Percentiles rank a stretch among this genome's conserved stretches.
Conservation (phyloP, 164 flowering plant species). For the Macadamia tetraphylla region DNA sequence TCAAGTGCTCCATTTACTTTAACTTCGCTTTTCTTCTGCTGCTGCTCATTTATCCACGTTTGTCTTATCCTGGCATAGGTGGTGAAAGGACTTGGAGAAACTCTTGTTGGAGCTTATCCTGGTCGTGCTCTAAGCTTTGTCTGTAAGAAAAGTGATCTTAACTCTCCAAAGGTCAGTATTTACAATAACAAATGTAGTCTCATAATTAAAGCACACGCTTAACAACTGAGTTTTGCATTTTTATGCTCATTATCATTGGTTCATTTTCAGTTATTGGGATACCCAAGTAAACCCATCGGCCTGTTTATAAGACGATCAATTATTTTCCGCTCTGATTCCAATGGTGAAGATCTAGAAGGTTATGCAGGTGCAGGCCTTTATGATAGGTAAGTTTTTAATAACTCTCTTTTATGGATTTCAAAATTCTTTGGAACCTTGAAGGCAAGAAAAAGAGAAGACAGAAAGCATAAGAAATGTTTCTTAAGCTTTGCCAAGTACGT, state of each 20-base stretch:
- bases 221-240: neutral
- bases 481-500: neutral
- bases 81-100: slow-evolving; percentile 97
- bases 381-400: slow-evolving; percentile 55
- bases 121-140: slow-evolving; percentile 94
- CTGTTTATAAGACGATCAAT: slow-evolving; percentile 83
- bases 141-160: slow-evolving; percentile 66
- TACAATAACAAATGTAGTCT: neutral
- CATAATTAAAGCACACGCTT: neutral
- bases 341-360: slow-evolving; percentile 97
- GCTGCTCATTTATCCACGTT: neutral
- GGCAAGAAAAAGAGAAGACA: neutral
- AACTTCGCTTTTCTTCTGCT: neutral
- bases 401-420: neutral
- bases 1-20: slow-evolving; percentile 1
- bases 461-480: neutral
- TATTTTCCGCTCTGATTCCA: slow-evolving; percentile 94
- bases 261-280: slow-evolving; percentile 66
- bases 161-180: slow-evolving; percentile 62
- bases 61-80: slow-evolving; percentile 38
- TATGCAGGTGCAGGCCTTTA: slow-evolving; percentile 99
- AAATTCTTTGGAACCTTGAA: neutral
- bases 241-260: neutral
- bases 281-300: slow-evolving; percentile 94
- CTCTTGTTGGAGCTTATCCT: slow-evolving; percentile 97